phyloP scores from a whole-genome alignment of 208 protist species.

The Trypanosoma rangeli region DNA sequence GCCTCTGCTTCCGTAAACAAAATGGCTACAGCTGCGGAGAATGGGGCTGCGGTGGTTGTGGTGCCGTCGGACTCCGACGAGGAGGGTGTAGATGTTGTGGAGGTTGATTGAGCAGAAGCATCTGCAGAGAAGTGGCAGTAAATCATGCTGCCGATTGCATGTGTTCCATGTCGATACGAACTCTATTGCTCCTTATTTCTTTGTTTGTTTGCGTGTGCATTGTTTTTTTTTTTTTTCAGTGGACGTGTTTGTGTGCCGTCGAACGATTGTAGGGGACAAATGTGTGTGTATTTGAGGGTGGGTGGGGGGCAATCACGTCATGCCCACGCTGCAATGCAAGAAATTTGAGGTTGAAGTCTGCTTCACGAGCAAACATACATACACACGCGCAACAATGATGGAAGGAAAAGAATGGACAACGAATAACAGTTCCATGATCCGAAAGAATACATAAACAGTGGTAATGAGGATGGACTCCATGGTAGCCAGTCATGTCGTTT shows the following conservation, averaged over 20 bases:
- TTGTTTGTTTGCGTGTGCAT: not conserved
- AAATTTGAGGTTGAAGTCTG: not conserved
- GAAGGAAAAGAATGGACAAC: not conserved
- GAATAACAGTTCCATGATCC: not conserved
- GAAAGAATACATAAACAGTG: not conserved
- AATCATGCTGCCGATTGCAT: not conserved
- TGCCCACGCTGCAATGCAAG: not conserved
- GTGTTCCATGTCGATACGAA: not conserved
- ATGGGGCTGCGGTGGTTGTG: not conserved
- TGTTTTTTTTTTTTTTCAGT: not conserved
- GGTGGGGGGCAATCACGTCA: no score
- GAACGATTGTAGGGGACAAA: no score
- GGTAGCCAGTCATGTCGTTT: not conserved
- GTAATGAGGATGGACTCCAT: not conserved
- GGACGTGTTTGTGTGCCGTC: not conserved
- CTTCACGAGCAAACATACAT: not conserved
- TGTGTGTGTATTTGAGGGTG: no score
- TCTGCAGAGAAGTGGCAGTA: not conserved
- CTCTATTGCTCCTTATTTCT: not conserved
- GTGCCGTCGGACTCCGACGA: constrained; percentile 14
- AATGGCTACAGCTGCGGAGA: not conserved
- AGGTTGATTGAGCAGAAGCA: constrained; percentile 28
- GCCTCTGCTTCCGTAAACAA: not conserved
- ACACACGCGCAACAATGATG: not conserved
- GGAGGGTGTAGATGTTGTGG: constrained; percentile 24